phyloP scores from a whole-genome alignment of 2,329 filamentous ascomycete genomes.

The Emergomyces pasteurianus region DNA sequence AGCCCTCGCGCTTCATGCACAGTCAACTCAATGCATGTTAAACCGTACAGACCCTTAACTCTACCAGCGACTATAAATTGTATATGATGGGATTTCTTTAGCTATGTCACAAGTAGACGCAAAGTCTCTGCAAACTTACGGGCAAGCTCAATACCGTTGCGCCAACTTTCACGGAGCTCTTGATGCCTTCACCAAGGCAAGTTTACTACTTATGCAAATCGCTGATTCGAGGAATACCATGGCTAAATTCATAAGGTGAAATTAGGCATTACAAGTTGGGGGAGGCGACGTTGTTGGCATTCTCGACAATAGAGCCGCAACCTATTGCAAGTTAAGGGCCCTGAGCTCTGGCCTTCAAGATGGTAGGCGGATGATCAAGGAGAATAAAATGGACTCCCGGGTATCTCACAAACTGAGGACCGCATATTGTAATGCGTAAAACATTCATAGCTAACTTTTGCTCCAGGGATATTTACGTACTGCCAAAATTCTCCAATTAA shows the following conservation, averaged over 20 bases:
- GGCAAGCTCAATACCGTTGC: conserved; percentile 32
- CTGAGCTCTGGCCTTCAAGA: conserved; percentile 42
- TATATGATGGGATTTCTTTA: background rate
- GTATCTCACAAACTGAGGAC: conserved; percentile 15
- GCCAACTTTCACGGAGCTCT: conserved; percentile 34
- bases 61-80: background rate
- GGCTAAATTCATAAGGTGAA: background rate
- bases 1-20: no score
- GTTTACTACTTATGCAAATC: background rate
- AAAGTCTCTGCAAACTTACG: conserved; percentile 24
- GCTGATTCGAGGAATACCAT: background rate
- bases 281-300: conserved; percentile 28
- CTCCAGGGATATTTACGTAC: conserved; percentile 44
- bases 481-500: conserved; percentile 34
- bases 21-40: no score
- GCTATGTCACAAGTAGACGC: background rate
- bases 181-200: conserved; percentile 30
- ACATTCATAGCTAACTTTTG: background rate
- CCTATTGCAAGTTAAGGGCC: conserved; percentile 41
- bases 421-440: background rate
- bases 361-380: conserved; percentile 45
- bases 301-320: conserved; percentile 45
- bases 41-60: background rate
- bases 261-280: conserved; percentile 27
- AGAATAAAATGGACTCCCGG: conserved; percentile 39